phyloP scores from a whole-genome alignment of 306 rosid species.

The Gillenia trifoliata region DNA sequence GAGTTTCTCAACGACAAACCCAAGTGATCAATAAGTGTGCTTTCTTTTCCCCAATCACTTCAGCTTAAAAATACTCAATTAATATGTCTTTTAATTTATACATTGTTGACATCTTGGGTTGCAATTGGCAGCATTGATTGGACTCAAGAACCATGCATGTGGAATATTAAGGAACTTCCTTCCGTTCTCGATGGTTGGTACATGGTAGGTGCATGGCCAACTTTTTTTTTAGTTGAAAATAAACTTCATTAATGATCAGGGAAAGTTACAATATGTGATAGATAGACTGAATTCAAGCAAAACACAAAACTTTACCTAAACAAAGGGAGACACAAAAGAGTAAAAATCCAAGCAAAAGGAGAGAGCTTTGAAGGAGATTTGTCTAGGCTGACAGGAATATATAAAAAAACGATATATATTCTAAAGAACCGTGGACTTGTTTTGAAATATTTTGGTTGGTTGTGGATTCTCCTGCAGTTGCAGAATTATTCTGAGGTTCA shows the following conservation, averaged over 20 bases:
- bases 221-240: neutral
- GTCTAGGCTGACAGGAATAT: neutral
- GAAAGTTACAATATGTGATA: no score
- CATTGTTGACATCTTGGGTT: no score
- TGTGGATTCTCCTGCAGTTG: neutral
- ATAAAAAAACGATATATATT: neutral
- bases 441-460: neutral
- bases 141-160: neutral
- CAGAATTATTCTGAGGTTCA: constrained; percentile 14
- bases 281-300: no score
- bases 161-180: neutral
- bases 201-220: neutral
- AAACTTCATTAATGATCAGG: no score
- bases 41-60: constrained; percentile 5
- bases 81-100: neutral
- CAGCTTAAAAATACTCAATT: neutral
- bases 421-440: neutral
- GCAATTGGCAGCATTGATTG: neutral
- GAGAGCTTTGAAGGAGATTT: constrained; percentile 4
- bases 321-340: no score
- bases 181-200: neutral
- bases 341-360: no score
- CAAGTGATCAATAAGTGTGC: neutral
- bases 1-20: neutral
- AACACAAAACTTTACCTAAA: no score